A percentile compares a stretch with the other conserved stretches of the same genome.
Conservation (phyloP, 768 basidiomycete genomes). For the Pulveroboletus sp. region DNA sequence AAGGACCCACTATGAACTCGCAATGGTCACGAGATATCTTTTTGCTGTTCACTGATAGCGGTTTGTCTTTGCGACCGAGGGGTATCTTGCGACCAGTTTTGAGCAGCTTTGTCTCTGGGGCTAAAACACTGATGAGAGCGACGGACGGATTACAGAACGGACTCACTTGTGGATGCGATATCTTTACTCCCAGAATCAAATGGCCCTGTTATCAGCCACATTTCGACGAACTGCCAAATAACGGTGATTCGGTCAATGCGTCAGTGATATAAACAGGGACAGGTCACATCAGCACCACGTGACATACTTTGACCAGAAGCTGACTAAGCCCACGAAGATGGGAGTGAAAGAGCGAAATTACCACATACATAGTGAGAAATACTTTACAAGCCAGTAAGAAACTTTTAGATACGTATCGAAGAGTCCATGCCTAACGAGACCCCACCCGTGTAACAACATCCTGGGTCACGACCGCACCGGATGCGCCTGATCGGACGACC, state of each 20-base stretch:
- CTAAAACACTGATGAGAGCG: not conserved
- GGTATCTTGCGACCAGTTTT: slow-evolving; percentile 52
- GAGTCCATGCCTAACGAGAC: slow-evolving; percentile 1
- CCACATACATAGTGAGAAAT: slow-evolving; percentile 4
- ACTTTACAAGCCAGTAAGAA: slow-evolving; percentile 17
- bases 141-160: slow-evolving; percentile 19
- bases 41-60: slow-evolving; percentile 51
- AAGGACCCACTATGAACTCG: slow-evolving; percentile 51
- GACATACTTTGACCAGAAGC: not conserved
- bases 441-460: not conserved
- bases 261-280: not conserved
- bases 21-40: slow-evolving; percentile 64
- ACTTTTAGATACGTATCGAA: slow-evolving; percentile 5
- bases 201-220: slow-evolving; percentile 55
- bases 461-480: slow-evolving; percentile 10
- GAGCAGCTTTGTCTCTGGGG: slow-evolving; percentile 50
- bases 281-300: not conserved
- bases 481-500: slow-evolving; percentile 16
- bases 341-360: slow-evolving; percentile 5
- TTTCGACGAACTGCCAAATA: slow-evolving; percentile 12
- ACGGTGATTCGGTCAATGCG: no score
- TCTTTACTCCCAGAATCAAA: slow-evolving; percentile 43
- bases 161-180: slow-evolving; percentile 38
- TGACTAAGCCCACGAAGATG: not conserved
- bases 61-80: slow-evolving; percentile 54